Conservation (phyloP, 2,329 filamentous ascomycete species). For the Madurella mycetomatis region DNA sequence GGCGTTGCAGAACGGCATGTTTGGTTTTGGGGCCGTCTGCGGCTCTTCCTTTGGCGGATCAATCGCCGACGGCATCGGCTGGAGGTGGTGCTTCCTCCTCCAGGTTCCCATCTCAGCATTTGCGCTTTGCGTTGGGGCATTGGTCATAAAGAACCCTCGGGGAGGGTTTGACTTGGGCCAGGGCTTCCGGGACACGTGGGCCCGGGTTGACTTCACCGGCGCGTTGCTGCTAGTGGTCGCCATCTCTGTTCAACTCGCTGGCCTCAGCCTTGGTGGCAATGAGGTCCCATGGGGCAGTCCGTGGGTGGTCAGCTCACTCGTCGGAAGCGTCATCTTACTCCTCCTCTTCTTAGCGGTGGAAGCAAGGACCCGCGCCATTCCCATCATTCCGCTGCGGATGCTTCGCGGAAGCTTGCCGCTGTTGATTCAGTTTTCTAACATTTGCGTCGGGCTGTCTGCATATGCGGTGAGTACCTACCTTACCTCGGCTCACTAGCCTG, state of each 20-base stretch:
- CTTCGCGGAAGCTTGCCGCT: constrained; percentile 51
- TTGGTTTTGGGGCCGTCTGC: constrained; percentile 58
- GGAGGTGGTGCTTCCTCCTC: constrained; percentile 63
- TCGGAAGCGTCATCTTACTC: constrained; percentile 41
- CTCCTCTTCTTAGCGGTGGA: constrained; percentile 45
- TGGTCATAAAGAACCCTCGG: constrained; percentile 48
- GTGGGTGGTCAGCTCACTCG: constrained; percentile 43
- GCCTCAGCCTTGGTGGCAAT: constrained; percentile 53
- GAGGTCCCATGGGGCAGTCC: constrained; percentile 49
- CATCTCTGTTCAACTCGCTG: constrained; percentile 54
- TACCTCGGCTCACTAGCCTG: too few species aligned
- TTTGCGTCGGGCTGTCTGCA: constrained; percentile 56
- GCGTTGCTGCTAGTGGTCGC: constrained; percentile 54
- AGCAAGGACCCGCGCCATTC: constrained; percentile 45
- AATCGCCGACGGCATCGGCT: constrained; percentile 61
- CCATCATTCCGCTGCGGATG: constrained; percentile 53
- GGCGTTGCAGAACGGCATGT: constrained; percentile 56
- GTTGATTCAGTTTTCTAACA: constrained; percentile 53
- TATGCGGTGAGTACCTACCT: constrained; percentile 54
- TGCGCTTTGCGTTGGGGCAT: constrained; percentile 49
- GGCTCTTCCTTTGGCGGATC: constrained; percentile 62
- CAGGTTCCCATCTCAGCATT: constrained; percentile 56
- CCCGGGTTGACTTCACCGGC: constrained; percentile 54
- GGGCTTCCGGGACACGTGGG: constrained; percentile 42
- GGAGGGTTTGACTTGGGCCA: constrained; percentile 25